Percentiles rank a stretch among this genome's conserved stretches.
These are phyloP conservation scores for Rubia tinctorum DNA, from an alignment of 305 asterid genomes.

Conservation along the genomic window DNA sequence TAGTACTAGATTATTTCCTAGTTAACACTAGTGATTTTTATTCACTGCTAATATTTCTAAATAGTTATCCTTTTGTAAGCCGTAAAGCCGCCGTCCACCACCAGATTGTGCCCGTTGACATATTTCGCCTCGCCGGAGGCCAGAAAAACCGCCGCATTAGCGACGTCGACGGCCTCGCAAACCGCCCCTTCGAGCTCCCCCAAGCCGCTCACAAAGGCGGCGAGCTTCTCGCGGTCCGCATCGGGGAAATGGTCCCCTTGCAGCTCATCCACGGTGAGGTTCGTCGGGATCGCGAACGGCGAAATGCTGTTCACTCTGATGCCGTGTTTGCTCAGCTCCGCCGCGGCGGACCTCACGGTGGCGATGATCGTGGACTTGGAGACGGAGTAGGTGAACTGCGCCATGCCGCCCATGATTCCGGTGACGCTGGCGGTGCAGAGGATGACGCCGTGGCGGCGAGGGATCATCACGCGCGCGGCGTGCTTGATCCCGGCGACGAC, in stretches of 20 bases:
- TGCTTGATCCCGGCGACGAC: constrained; percentile 76
- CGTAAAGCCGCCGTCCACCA: constrained; percentile 89
- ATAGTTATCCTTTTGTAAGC: constrained; percentile 45
- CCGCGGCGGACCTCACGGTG: constrained; percentile 51
- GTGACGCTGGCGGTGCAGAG: constrained; percentile 86
- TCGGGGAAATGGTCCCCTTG: constrained; percentile 41
- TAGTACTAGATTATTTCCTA: neutral
- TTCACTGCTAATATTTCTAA: constrained; percentile 31
- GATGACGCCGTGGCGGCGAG: constrained; percentile 50
- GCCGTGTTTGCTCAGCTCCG: constrained; percentile 62
- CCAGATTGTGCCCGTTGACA: constrained; percentile 82
- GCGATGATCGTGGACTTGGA: constrained; percentile 69
- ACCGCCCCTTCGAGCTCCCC: constrained; percentile 56
- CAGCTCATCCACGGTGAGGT: constrained; percentile 56
- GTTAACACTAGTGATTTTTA: neutral
- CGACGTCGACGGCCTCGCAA: constrained; percentile 69
- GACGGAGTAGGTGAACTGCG: constrained; percentile 68
- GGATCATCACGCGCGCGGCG: constrained; percentile 88
- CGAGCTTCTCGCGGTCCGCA: constrained; percentile 36
- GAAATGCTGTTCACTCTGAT: constrained; percentile 72
- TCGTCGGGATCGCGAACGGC: constrained; percentile 78
- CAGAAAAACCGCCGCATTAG: constrained; percentile 74
- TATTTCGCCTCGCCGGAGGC: constrained; percentile 87
- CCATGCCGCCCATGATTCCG: constrained; percentile 66
- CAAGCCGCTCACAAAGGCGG: constrained; percentile 42